Conservation (phyloP, 148 eudicot genomes). For the Chenopodium album region DNA sequence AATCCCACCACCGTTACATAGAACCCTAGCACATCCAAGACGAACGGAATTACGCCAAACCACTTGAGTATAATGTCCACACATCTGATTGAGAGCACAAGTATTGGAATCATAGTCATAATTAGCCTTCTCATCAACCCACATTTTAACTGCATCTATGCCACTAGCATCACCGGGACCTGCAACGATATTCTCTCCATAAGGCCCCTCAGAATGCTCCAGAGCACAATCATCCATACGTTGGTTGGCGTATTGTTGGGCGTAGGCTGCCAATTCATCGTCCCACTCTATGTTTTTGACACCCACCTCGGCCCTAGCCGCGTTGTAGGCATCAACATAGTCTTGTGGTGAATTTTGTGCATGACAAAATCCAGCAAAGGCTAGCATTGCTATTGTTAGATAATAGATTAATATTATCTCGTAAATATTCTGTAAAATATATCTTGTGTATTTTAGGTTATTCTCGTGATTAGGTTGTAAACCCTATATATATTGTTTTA, state of each 20-base stretch:
- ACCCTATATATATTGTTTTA: no score
- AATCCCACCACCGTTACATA: neutral
- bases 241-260: conserved; percentile 33
- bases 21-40: neutral
- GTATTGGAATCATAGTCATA: conserved; percentile 36
- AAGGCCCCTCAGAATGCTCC: conserved; percentile 19
- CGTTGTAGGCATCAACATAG: conserved; percentile 34
- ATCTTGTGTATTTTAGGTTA: no score
- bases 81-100: conserved; percentile 30
- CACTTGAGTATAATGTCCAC: conserved; percentile 6
- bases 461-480: no score
- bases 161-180: conserved; percentile 1
- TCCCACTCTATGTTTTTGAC: conserved; percentile 26
- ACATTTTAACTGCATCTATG: conserved; percentile 27
- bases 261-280: conserved; percentile 25
- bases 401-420: no score
- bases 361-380: conserved; percentile 4
- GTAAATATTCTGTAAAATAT: no score
- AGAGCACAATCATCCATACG: conserved; percentile 30
- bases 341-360: conserved; percentile 41
- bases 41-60: neutral
- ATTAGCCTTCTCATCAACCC: conserved; percentile 20
- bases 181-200: conserved; percentile 24
- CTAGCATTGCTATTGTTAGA: neutral
- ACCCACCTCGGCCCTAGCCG: conserved; percentile 32